phyloP scores from a whole-genome alignment of 805 yeast genomes.

The Candida broadrunensis region DNA sequence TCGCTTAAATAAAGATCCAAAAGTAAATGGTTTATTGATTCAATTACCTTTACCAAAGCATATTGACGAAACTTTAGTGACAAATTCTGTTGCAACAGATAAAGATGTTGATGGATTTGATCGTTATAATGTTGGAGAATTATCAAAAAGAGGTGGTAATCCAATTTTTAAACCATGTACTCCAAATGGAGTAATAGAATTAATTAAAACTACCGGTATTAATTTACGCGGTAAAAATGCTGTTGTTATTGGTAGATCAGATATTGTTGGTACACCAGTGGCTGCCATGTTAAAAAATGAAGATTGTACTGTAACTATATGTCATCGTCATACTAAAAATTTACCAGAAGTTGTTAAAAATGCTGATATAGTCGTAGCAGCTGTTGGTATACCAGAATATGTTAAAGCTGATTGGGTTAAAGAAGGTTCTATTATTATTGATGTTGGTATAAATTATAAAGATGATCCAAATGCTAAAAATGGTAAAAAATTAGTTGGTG shows the following conservation, averaged over 20 bases:
- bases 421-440: constrained; percentile 80
- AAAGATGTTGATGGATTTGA: constrained; percentile 98
- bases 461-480: constrained; percentile 71
- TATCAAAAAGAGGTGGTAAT: constrained; percentile 78
- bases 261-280: constrained; percentile 94
- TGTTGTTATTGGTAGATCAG: constrained; percentile 92
- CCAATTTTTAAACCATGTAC: constrained; percentile 92
- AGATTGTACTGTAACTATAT: constrained; percentile 83
- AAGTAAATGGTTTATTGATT: constrained; percentile 82
- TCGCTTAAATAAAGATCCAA: constrained; percentile 65
- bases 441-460: constrained; percentile 91
- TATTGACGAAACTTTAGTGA: constrained; percentile 73
- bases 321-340: constrained; percentile 65
- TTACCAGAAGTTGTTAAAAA: constrained; percentile 47
- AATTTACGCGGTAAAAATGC: constrained; percentile 75
- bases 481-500: constrained; percentile 89
- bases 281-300: constrained; percentile 75
- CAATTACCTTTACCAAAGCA: constrained; percentile 88
- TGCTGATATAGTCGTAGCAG: constrained; percentile 90
- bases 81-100: constrained; percentile 73
- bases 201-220: constrained; percentile 69
- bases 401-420: constrained; percentile 89
- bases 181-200: constrained; percentile 86
- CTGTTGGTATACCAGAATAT: constrained; percentile 82
- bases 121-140: constrained; percentile 83